A percentile compares a stretch with the other conserved stretches of the same genome.
Conservation (phyloP, 352 stramenopile genomes). For the Globisporangium takayamanum region DNA sequence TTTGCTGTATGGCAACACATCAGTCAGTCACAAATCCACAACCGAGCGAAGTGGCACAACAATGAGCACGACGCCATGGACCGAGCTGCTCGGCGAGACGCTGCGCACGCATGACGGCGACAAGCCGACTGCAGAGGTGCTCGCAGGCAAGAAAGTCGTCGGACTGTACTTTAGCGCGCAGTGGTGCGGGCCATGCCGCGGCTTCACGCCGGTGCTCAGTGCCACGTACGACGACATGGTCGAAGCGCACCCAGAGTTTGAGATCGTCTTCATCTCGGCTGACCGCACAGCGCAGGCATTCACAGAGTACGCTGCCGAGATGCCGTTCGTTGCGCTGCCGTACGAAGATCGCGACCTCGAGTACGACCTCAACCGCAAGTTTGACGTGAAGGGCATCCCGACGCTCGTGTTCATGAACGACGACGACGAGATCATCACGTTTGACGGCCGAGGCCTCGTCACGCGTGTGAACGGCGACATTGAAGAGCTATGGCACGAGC, state of each 20-base stretch:
- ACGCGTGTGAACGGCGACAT: conserved; percentile 67
- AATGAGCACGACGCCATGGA: too few relatives aligned
- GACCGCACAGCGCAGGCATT: conserved; percentile 75
- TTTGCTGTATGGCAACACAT: too few relatives aligned
- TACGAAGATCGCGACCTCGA: conserved; percentile 71
- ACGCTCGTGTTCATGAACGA: conserved; percentile 86
- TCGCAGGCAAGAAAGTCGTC: background rate
- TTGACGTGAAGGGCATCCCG: conserved; percentile 85
- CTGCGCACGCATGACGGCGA: too few relatives aligned
- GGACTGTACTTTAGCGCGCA: background rate
- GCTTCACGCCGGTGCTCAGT: conserved; percentile 92
- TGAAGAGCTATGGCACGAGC: conserved; percentile 54
- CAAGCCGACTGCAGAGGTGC: background rate
- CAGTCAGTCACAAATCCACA: too few relatives aligned
- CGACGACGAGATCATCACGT: conserved; percentile 68
- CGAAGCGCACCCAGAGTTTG: conserved; percentile 81
- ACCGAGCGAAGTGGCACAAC: too few relatives aligned
- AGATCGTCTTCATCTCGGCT: conserved; percentile 88
- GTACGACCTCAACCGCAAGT: conserved; percentile 72
- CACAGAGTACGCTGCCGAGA: conserved; percentile 88
- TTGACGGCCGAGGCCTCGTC: conserved; percentile 71
- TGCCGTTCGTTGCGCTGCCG: conserved; percentile 93
- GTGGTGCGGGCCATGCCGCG: background rate
- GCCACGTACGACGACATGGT: conserved; percentile 88
- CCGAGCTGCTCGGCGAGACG: too few relatives aligned